These are phyloP conservation scores for Naganishia albida DNA, from an alignment of 1,284 basidiomycete genomes.

Conservation along the genomic window DNA sequence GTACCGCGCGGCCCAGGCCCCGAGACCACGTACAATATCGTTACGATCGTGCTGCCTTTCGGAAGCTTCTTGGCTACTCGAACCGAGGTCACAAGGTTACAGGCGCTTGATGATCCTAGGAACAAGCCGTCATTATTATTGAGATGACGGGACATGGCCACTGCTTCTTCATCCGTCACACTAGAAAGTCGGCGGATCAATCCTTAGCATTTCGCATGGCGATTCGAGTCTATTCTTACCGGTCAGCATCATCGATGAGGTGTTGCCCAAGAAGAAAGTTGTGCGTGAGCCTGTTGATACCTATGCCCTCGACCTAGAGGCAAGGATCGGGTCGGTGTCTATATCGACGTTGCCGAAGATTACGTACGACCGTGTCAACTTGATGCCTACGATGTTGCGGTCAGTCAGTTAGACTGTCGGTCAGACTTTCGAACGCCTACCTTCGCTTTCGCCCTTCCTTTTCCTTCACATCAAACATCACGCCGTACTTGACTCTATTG, in stretches of 20 bases:
- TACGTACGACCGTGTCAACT: slow-evolving; percentile 85
- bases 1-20: slow-evolving; percentile 1
- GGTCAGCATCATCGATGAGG: slow-evolving; percentile 81
- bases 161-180: slow-evolving; percentile 84
- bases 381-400: slow-evolving; percentile 42
- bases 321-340: slow-evolving; percentile 15
- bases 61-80: slow-evolving; percentile 68
- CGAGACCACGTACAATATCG: slow-evolving; percentile 67
- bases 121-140: slow-evolving; percentile 89
- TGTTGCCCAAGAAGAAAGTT: slow-evolving; percentile 80
- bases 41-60: slow-evolving; percentile 72
- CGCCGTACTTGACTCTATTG: slow-evolving; percentile 91
- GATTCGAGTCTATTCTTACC: slow-evolving; percentile 57
- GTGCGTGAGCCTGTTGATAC: slow-evolving; percentile 62
- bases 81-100: slow-evolving; percentile 88
- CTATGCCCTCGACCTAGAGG: slow-evolving; percentile 62
- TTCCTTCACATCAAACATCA: slow-evolving; percentile 90
- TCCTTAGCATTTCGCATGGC: not conserved
- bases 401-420: not conserved
- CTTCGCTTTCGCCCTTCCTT: slow-evolving; percentile 91
- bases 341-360: not conserved
- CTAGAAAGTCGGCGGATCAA: slow-evolving; percentile 54
- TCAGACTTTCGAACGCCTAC: slow-evolving; percentile 17
- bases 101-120: slow-evolving; percentile 92
- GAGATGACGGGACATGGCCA: slow-evolving; percentile 86